Conservation (phyloP, 768 basidiomycete species). For the Mycena olivaceomarginata region DNA sequence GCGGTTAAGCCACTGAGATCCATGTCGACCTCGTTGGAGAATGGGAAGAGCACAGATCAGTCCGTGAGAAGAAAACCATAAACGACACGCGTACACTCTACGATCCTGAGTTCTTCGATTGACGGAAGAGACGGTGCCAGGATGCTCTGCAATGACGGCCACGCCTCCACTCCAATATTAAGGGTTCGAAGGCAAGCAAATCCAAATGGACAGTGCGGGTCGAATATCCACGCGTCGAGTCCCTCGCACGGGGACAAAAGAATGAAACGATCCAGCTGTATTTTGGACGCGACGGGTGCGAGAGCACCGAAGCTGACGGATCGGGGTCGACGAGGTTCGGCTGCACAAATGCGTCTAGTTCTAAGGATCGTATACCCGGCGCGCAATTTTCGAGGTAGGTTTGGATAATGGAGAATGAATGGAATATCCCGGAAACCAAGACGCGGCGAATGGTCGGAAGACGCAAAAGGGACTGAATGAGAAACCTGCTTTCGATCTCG, state of each 20-base stretch:
- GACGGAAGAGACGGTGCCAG: not conserved
- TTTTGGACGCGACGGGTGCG: not conserved
- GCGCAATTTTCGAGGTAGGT: not conserved
- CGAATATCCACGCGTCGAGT: not conserved
- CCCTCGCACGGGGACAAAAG: not conserved
- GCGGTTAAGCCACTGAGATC: not conserved
- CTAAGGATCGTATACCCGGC: not conserved
- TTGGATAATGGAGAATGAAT: not conserved
- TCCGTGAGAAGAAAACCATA: too few relatives aligned
- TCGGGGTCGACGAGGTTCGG: not conserved
- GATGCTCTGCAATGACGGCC: not conserved
- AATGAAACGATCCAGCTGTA: not conserved
- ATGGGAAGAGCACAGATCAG: not conserved
- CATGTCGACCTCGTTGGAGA: not conserved
- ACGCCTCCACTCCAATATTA: not conserved
- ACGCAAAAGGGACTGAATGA: not conserved
- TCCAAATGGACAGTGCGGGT: not conserved
- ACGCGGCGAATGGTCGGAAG: not conserved
- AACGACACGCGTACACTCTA: not conserved
- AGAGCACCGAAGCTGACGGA: not conserved
- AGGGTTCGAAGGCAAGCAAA: not conserved
- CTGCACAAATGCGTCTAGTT: not conserved
- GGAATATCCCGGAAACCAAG: not conserved
- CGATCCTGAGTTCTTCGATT: not conserved
- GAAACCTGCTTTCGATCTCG: not conserved